Conservation (phyloP, 2,329 filamentous ascomycete genomes). For the Penicillium sp. region DNA sequence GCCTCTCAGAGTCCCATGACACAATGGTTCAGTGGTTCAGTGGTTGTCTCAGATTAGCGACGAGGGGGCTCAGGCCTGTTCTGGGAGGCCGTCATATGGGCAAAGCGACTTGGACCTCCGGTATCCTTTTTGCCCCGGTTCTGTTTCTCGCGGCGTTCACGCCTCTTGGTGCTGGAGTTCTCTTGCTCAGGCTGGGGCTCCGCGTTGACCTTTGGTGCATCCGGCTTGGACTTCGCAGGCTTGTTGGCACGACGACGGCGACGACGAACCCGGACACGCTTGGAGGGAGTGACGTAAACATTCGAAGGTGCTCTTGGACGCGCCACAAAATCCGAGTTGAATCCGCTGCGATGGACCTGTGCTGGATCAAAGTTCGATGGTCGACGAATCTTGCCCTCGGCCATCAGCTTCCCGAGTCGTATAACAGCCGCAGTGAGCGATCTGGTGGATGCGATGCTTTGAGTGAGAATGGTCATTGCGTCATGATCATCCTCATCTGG, state of each 20-base stretch:
- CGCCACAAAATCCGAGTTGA: neutral
- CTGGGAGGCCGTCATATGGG: slow-evolving; percentile 23
- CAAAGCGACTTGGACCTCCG: slow-evolving; percentile 17
- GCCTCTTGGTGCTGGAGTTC: slow-evolving; percentile 40
- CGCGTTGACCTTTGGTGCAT: neutral
- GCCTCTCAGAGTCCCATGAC: neutral
- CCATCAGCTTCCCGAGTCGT: slow-evolving; percentile 1
- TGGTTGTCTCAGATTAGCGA: slow-evolving; percentile 6
- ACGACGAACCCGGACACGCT: slow-evolving; percentile 2
- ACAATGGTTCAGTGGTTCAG: neutral
- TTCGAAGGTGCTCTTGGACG: neutral
- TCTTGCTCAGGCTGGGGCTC: slow-evolving; percentile 25
- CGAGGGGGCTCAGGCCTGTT: slow-evolving; percentile 16
- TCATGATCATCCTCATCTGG: neutral
- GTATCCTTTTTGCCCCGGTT: slow-evolving; percentile 27
- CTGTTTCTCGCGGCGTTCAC: slow-evolving; percentile 38
- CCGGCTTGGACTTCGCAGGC: neutral
- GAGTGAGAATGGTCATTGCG: neutral
- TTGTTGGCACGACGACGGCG: slow-evolving; percentile 12
- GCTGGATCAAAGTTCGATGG: slow-evolving; percentile 1
- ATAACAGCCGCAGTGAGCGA: slow-evolving; percentile 19
- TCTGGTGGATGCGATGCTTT: slow-evolving; percentile 11
- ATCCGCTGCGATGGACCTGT: neutral
- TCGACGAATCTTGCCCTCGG: neutral
- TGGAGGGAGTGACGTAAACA: neutral